These are phyloP conservation scores for Metarhizium album DNA, from an alignment of 2,329 filamentous ascomycete species.

Conservation along the genomic window DNA sequence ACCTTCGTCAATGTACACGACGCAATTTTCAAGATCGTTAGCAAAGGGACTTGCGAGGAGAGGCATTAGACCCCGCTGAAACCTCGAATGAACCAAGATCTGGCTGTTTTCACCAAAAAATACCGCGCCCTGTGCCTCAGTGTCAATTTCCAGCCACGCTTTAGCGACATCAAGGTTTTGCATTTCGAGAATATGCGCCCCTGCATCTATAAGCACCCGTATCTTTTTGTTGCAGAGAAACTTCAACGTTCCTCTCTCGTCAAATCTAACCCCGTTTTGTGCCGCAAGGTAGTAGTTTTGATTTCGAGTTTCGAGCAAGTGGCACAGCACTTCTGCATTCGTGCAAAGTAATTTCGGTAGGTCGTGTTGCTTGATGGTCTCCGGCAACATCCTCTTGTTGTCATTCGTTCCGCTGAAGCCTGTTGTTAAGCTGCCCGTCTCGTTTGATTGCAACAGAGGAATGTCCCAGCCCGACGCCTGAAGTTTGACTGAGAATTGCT, in stretches of 20 bases:
- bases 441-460: not conserved
- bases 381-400: conserved; percentile 45
- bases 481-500: conserved; percentile 50
- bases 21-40: conserved; percentile 42
- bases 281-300: not conserved
- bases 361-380: conserved; percentile 52
- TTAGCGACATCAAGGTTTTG: conserved; percentile 42
- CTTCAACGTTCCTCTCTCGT: too few relatives aligned
- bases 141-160: conserved; percentile 34
- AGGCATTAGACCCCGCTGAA: conserved; percentile 28
- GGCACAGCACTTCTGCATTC: conserved; percentile 47
- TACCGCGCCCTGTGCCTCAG: conserved; percentile 25
- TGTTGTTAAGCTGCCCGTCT: conserved; percentile 32
- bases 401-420: conserved; percentile 68
- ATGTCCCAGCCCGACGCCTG: conserved; percentile 54
- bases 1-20: conserved; percentile 58
- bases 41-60: conserved; percentile 49
- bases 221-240: not conserved
- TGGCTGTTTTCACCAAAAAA: conserved; percentile 47
- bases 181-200: conserved; percentile 56
- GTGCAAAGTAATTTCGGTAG: conserved; percentile 45
- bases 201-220: conserved; percentile 49
- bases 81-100: conserved; percentile 35
- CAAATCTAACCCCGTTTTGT: not conserved
- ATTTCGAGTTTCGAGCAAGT: not conserved